A percentile compares a stretch with the other conserved stretches of the same genome.
phyloP scores from a whole-genome alignment of 345 rosid species.

The Clausena lansium region DNA sequence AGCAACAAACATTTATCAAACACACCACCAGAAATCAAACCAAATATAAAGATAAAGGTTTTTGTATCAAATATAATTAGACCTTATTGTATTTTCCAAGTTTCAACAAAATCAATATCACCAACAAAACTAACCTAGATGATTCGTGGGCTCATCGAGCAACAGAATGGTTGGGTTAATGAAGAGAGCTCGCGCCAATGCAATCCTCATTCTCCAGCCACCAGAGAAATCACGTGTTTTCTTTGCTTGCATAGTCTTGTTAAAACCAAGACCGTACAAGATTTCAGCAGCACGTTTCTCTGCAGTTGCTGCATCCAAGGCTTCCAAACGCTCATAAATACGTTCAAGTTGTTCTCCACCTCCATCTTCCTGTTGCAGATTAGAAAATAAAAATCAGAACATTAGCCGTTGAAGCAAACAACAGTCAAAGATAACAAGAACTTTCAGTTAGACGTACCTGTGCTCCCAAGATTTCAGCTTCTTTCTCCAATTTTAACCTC shows the following conservation, averaged over 20 bases:
- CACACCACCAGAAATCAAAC: background rate
- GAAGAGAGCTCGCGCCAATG: constrained; percentile 90
- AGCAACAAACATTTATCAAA: background rate
- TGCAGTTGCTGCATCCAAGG: constrained; percentile 92
- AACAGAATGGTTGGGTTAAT: constrained; percentile 91
- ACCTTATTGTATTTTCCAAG: background rate
- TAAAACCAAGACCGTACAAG: constrained; percentile 90
- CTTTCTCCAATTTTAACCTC: constrained; percentile 86
- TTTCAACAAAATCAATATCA: background rate
- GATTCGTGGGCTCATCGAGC: constrained; percentile 98
- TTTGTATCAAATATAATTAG: background rate
- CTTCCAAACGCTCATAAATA: constrained; percentile 87
- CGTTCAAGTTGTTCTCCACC: constrained; percentile 94
- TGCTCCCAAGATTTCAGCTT: constrained; percentile 65
- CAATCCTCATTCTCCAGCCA: constrained; percentile 99
- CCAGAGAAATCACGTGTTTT: constrained; percentile 94
- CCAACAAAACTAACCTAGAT: constrained; percentile 57
- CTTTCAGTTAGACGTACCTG: constrained; percentile 44
- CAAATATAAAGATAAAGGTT: background rate
- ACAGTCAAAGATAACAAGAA: background rate
- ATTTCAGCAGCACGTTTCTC: constrained; percentile 99
- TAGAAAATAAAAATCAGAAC: background rate
- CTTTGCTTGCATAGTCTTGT: constrained; percentile 90
- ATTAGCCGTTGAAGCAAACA: background rate
- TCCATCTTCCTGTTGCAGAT: constrained; percentile 71